Evolutionary conservation across 345 rosid species (phyloP), one percentile per base, ranked within the genome.

Genomic region (Populus simonii): DNA sequence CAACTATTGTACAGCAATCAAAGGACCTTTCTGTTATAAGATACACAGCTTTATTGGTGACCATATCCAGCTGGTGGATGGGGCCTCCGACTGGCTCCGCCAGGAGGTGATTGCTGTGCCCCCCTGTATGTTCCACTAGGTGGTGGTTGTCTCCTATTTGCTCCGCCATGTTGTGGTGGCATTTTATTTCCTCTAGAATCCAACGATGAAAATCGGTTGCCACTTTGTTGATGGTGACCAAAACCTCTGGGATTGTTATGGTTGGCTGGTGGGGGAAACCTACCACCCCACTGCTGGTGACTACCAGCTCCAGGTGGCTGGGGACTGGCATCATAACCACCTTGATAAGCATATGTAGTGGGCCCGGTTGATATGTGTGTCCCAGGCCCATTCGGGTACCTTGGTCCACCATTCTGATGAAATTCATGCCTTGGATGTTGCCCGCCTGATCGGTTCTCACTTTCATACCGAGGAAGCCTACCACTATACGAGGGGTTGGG

Each of bases 231-330:
- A 79, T 75, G 80, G 35, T 83, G 83, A 65, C 74, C 77, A 72
- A 79, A 85, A 16, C 88, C 89, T 71, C 86, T 72, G 41, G 88
- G 81, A 25, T 71, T 39, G 29, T 75, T 77, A 55, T 81, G 90
- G 85, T 82, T 79, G 63, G 81, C 80, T 12, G 75, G 85, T 22
- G 85, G 86, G 23, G 78, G 79, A 36, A 81, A 82, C 59, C 87
- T 76, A 68, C 81, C 81, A 51, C 74, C 80, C 84, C 83, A 80
- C 22, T 77, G 88, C 51, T 83, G 84, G 71, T 74, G 65, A 75
- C 78, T 74, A 36, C 78, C 83, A 55, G 61, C 75, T 57, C 84
- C 76, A 53, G 81, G 84, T 51, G 89, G 78, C 51, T 81, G 82
- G 76, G 81, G 84, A 45, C 83, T 84, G 70, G 74, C 73, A 61